A percentile compares a stretch with the other conserved stretches of the same genome.
Conservation (phyloP, 345 rosid species). For the Populus pruinosa region DNA sequence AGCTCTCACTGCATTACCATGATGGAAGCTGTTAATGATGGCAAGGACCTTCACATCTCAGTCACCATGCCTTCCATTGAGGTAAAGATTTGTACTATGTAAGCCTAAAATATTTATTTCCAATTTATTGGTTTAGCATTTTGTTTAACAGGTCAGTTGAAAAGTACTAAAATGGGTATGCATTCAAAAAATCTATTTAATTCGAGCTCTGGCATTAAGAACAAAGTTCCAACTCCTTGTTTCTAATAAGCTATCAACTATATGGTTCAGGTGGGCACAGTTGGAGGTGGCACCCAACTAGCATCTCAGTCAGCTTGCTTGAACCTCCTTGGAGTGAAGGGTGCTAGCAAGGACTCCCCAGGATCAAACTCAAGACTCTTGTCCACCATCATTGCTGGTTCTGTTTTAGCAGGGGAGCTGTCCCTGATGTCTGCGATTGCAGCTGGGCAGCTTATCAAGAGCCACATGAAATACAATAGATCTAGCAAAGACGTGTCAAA, state of each 20-base stretch:
- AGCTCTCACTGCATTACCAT: conserved; percentile 88
- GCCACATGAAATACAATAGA: conserved; percentile 93
- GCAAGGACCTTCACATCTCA: conserved; percentile 72
- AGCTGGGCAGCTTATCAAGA: conserved; percentile 79
- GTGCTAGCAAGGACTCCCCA: conserved; percentile 60
- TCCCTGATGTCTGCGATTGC: conserved; percentile 89
- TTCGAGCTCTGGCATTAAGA: background rate
- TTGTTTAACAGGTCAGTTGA: no score
- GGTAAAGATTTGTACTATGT: conserved; percentile 25
- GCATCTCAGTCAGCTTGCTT: conserved; percentile 87
- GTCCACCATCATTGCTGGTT: conserved; percentile 72
- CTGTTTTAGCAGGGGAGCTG: conserved; percentile 78
- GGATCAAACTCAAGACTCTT: conserved; percentile 71
- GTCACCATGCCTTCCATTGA: conserved; percentile 88
- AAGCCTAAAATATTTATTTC: no score
- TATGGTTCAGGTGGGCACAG: conserved; percentile 64
- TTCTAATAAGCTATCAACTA: background rate
- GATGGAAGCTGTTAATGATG: conserved; percentile 81
- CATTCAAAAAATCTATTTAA: background rate
- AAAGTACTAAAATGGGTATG: background rate
- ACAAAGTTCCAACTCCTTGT: background rate
- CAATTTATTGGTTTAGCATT: background rate
- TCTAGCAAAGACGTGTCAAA: conserved; percentile 64
- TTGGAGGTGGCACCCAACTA: conserved; percentile 90
- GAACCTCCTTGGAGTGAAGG: conserved; percentile 76